Conservation (phyloP, 768 basidiomycete genomes). For the Pisolithus orientalis region DNA sequence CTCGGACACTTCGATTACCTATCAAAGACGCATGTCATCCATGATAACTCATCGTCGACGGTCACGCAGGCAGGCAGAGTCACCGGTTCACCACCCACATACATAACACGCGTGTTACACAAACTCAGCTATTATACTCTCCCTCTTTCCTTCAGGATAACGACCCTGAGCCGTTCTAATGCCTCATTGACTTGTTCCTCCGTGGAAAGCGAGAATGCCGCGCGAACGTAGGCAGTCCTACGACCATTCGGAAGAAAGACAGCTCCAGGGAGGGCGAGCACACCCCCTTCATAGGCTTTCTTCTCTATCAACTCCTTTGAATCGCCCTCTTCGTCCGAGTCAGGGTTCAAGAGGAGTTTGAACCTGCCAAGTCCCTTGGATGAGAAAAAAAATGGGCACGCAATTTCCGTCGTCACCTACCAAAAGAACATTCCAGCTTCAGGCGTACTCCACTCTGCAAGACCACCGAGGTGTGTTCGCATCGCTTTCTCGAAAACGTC, state of each 20-base stretch:
- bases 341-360: constrained; percentile 46
- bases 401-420: constrained; percentile 34
- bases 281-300: constrained; percentile 72
- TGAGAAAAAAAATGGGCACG: not conserved
- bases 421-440: constrained; percentile 90
- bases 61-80: too few relatives aligned
- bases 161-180: constrained; percentile 49
- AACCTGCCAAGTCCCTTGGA: constrained; percentile 42
- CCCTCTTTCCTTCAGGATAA: constrained; percentile 25
- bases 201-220: constrained; percentile 67
- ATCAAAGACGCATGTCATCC: too few relatives aligned
- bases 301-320: constrained; percentile 67
- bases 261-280: constrained; percentile 85
- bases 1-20: too few relatives aligned
- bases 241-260: constrained; percentile 71
- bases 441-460: constrained; percentile 68
- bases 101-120: too few relatives aligned
- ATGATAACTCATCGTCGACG: too few relatives aligned
- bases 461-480: constrained; percentile 65
- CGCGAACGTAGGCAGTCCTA: constrained; percentile 71
- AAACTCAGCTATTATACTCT: not conserved
- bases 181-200: constrained; percentile 72
- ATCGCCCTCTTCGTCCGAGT: constrained; percentile 45
- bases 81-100: too few relatives aligned
- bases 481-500: constrained; percentile 76